These are phyloP conservation scores for Aspergillus sp. DNA, from an alignment of 2,329 filamentous ascomycete species.

Conservation along the genomic window DNA sequence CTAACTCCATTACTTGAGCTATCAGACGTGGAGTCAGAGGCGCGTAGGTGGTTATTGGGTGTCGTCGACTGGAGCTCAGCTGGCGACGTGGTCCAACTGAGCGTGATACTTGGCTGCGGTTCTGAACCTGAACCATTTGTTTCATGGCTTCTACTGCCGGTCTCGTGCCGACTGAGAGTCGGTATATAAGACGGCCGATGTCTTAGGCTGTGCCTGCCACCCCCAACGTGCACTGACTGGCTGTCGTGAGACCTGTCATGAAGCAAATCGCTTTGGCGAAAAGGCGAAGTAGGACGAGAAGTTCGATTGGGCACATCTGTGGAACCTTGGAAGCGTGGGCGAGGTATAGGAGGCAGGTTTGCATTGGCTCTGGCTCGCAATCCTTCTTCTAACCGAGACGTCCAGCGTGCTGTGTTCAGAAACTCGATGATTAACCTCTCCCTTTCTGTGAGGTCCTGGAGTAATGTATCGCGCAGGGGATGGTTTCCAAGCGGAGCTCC, in stretches of 20 bases:
- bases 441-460: conserved; percentile 40
- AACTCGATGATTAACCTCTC: conserved; percentile 46
- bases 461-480: conserved; percentile 34
- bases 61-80: conserved; percentile 34
- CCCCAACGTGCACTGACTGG: conserved; percentile 25
- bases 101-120: conserved; percentile 32
- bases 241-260: conserved; percentile 31
- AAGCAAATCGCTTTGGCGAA: conserved; percentile 26
- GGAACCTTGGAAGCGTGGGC: conserved; percentile 26
- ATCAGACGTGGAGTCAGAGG: conserved; percentile 21
- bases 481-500: conserved; percentile 24
- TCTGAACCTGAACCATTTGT: conserved; percentile 22
- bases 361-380: conserved; percentile 26
- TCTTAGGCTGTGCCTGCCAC: conserved; percentile 32
- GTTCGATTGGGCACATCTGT: conserved; percentile 29
- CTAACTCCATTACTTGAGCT: conserved; percentile 22
- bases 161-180: conserved; percentile 31
- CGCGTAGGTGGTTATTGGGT: conserved; percentile 21
- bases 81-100: conserved; percentile 43
- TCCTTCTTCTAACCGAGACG: conserved; percentile 32
- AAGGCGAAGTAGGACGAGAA: conserved; percentile 35
- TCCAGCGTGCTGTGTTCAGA: conserved; percentile 42
- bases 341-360: conserved; percentile 26
- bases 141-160: conserved; percentile 26
- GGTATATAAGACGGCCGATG: conserved; percentile 42